Evolutionary conservation across 768 basidiomycete species (phyloP), one percentile per base, ranked within the genome.

Genomic region (Piloderma croceum): DNA sequence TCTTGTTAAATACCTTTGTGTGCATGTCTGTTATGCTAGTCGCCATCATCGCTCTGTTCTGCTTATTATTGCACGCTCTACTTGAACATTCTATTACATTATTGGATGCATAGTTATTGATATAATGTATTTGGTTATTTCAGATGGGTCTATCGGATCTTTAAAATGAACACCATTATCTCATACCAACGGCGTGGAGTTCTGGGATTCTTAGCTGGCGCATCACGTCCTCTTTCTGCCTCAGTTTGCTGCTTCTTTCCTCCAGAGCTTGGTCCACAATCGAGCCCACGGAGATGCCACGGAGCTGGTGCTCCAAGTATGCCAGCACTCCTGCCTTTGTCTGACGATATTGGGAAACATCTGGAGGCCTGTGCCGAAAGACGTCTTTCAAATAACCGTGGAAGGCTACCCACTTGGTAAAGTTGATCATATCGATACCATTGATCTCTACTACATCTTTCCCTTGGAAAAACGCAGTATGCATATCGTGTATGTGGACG

Each of bases 261-360:
- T 61, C 57, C 32, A 68, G 43, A n/a, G 58, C 57, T 13, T 61
- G 58, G 18, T 70, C 69, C 15, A 52, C 46, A 15, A 47, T 45
- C 6, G 59, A 41, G 10, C 48, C 46, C n/a, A 56, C 34, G 15
- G 47, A 54, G 24, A 68, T 47, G 21, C 49, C 51, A 4, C 57
- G 52, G 7, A 74, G 57, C 47, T 69, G 63, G 36, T 52, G 48
- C 47, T 64, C 62, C n/a, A 73, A 57, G 45, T 70, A 73, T 9
- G 66, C 63, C 35, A 71, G 59, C 40, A n/a, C n/a, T n/a, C n/a
- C n/a, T n/a, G n/a, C n/a, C n/a, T n/a, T n/a, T n/a, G n/a, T 46
- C 6, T 58, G 50, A 6, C 60, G 59, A 34, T 57, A 56, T 7
- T 46, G 48, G 37, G 64, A 63, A 12, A 67, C 43, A 38, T 62